These are phyloP conservation scores for Xeromyces bisporus DNA, from an alignment of 495 filamentous ascomycete genomes.

Conservation along the genomic window DNA sequence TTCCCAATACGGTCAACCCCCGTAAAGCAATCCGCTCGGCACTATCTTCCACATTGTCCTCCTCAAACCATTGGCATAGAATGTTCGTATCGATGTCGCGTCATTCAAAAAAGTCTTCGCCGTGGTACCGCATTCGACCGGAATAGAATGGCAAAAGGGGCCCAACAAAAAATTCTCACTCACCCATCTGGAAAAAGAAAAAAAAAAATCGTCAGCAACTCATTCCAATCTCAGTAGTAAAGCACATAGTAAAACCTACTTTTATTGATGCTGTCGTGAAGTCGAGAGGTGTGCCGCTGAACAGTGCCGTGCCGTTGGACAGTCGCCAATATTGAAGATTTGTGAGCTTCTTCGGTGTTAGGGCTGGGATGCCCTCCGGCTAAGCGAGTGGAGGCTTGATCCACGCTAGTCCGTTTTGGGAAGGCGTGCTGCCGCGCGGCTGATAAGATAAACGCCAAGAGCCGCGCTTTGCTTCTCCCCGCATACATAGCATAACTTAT, in stretches of 20 bases:
- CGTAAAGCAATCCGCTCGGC: not conserved
- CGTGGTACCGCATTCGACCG: constrained; percentile 18
- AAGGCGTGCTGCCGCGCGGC: constrained; percentile 5
- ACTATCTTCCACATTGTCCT: not conserved
- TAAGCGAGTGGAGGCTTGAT: constrained; percentile 27
- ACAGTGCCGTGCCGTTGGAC: constrained; percentile 19
- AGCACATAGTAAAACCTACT: constrained; percentile 28
- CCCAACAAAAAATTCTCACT: constrained; percentile 20
- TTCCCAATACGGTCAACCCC: too few relatives aligned
- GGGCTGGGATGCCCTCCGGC: constrained; percentile 28
- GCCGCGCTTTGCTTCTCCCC: too few relatives aligned
- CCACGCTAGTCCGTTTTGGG: constrained; percentile 13
- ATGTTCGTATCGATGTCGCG: constrained; percentile 4
- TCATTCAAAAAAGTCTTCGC: constrained; percentile 1
- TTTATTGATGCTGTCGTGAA: constrained; percentile 39
- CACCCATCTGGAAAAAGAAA: constrained; percentile 35
- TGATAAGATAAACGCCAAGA: too few relatives aligned
- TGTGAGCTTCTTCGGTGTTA: constrained; percentile 28
- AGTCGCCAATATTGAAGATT: constrained; percentile 27
- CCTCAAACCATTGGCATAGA: constrained; percentile 2
- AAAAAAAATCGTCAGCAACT: constrained; percentile 20
- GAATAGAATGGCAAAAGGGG: constrained; percentile 13
- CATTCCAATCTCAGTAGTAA: constrained; percentile 1
- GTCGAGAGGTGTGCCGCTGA: constrained; percentile 23
- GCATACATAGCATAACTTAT: too few relatives aligned